Conservation (phyloP, 78 protist species). For the Salpingoeca rosetta region DNA sequence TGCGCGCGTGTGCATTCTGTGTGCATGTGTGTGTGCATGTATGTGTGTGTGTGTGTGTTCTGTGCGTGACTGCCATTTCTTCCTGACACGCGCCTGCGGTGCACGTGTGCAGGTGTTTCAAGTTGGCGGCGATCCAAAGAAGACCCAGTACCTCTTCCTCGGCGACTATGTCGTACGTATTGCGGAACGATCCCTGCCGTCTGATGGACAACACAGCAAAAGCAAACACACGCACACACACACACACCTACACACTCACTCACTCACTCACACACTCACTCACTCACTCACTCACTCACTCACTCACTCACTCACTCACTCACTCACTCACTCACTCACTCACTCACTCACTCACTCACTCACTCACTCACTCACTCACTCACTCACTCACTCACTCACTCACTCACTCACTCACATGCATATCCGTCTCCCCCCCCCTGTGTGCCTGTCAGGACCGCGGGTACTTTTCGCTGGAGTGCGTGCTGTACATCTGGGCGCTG, state of each 20-base stretch:
- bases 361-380: background rate
- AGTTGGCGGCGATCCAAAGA: constrained; percentile 71
- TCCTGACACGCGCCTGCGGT: too few species aligned
- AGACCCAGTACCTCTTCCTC: constrained; percentile 68
- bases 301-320: background rate
- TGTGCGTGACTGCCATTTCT: too few species aligned
- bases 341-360: background rate
- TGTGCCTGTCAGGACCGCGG: constrained; percentile 75
- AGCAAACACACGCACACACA: constrained; percentile 17
- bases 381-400: background rate
- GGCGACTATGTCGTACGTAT: constrained; percentile 89
- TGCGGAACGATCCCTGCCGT: background rate
- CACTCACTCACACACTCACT: background rate
- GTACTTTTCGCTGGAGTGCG: constrained; percentile 50
- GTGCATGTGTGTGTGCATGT: too few species aligned
- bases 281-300: background rate
- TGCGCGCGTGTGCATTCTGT: too few species aligned
- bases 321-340: background rate
- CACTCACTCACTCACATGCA: background rate
- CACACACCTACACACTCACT: background rate
- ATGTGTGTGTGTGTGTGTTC: too few species aligned
- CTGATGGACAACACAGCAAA: too few species aligned
- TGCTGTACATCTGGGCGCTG: constrained; percentile 71
- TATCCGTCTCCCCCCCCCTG: background rate
- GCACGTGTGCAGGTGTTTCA: constrained; percentile 48